phyloP scores from a whole-genome alignment of 2,329 filamentous ascomycete species.

The Hypoxylon sp. region DNA sequence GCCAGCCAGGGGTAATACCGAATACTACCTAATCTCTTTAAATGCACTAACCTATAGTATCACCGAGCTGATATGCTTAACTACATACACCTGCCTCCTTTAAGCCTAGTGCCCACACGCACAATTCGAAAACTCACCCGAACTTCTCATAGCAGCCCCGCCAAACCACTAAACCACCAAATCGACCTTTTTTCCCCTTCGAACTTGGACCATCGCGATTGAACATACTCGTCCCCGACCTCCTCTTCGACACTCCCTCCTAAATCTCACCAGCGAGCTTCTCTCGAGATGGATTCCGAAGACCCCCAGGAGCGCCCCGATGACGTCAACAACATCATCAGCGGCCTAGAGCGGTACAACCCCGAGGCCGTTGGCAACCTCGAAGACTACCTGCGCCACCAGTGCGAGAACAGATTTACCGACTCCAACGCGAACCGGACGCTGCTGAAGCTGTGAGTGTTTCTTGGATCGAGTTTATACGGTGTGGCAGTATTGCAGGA shows the following conservation, averaged over 20 bases:
- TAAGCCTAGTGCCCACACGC: conserved; percentile 45
- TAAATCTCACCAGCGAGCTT: conserved; percentile 24
- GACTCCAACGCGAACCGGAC: conserved; percentile 98
- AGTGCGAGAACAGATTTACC: conserved; percentile 94
- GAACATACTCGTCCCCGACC: conserved; percentile 25
- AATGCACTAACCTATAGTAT: not conserved
- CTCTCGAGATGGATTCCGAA: conserved; percentile 74
- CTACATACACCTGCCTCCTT: conserved; percentile 24
- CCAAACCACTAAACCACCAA: conserved; percentile 35
- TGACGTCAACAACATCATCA: conserved; percentile 92
- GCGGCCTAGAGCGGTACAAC: conserved; percentile 98
- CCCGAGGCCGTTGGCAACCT: conserved; percentile 94
- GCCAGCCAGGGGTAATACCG: not conserved
- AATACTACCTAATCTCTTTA: not conserved
- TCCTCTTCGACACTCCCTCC: conserved; percentile 18
- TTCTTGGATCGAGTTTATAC: not conserved
- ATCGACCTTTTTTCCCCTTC: conserved; percentile 42
- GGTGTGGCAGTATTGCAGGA: conserved; percentile 9
- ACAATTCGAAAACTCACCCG: conserved; percentile 46
- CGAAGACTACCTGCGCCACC: conserved; percentile 92
- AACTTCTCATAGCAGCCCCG: conserved; percentile 44
- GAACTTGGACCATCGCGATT: conserved; percentile 42
- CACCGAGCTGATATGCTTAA: conserved; percentile 6
- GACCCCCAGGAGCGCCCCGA: conserved; percentile 92
- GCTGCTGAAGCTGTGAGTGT: conserved; percentile 92